These are phyloP conservation scores for Draba incana DNA, from an alignment of 345 rosid genomes.

Conservation along the genomic window DNA sequence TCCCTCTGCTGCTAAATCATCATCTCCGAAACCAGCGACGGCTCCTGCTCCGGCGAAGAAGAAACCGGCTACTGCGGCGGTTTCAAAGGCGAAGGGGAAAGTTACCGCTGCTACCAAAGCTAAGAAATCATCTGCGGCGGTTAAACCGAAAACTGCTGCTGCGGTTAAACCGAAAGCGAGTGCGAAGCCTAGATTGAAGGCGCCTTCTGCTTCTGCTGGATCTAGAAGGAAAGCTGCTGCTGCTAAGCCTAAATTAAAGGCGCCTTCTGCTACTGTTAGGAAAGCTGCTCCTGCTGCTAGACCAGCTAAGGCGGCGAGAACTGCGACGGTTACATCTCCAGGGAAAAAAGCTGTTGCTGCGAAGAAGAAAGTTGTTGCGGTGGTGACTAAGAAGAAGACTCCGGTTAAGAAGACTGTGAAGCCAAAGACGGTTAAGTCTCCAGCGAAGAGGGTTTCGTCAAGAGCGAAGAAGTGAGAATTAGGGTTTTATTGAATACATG, in stretches of 20 bases:
- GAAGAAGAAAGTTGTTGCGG: slow-evolving; percentile 44
- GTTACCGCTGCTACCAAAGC: slow-evolving; percentile 32
- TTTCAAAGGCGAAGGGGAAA: slow-evolving; percentile 47
- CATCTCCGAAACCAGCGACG: slow-evolving; percentile 28
- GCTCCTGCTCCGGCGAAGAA: slow-evolving; percentile 41
- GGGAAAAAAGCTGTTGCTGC: slow-evolving; percentile 55
- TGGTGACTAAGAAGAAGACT: slow-evolving; percentile 54
- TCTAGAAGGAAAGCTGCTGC: slow-evolving; percentile 48
- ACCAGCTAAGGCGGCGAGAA: slow-evolving; percentile 60
- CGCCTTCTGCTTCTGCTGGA: not conserved
- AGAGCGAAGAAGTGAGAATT: slow-evolving; percentile 46
- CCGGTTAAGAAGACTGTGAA: slow-evolving; percentile 62
- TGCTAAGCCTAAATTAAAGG: slow-evolving; percentile 51
- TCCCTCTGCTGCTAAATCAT: slow-evolving; percentile 42
- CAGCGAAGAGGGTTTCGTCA: slow-evolving; percentile 52
- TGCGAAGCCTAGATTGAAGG: slow-evolving; percentile 31
- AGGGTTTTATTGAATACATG: not conserved
- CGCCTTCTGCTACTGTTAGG: slow-evolving; percentile 18
- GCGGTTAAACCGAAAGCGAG: slow-evolving; percentile 34
- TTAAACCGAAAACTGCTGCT: slow-evolving; percentile 45
- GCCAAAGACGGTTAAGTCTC: slow-evolving; percentile 63
- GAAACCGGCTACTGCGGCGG: slow-evolving; percentile 23
- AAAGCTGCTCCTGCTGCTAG: slow-evolving; percentile 50
- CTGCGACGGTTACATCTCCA: slow-evolving; percentile 61
- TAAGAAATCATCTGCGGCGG: slow-evolving; percentile 40